Base-by-base conservation (phyloP, 2,329 filamentous ascomycete genomes). In the Aspergillus tamarii region DNA sequence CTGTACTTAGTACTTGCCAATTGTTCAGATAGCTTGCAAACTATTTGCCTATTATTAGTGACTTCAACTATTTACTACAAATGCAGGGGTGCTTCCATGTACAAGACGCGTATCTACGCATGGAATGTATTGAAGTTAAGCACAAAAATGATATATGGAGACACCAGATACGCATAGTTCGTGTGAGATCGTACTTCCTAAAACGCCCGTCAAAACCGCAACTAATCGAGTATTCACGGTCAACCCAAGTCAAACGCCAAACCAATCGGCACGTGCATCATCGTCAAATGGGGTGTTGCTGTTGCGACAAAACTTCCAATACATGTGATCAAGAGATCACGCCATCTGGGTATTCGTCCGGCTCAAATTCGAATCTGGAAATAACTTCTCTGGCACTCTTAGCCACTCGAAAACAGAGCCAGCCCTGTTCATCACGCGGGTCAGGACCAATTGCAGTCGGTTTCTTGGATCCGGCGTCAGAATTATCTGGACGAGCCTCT, bases 361-460 rank as follows among this genome's bases (percentile, higher is more conserved):
- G 69, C 46, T 74, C 68, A 57, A 79, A 79, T n/a, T 67, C 66
- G 56, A 79, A 78, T 58, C 72, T 77, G 21, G 67, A 57, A 56
- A 79, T 72, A 19, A 77, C 73, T 36, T 71, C 65, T 46, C 74
- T 72, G n/a, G 76, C 74, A 62, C 70, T 76, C 19, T 70, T 73
- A 48, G 76, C 71, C 39, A 79, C 70, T n/a, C 71, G 70, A 9
- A 79, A 58, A 62, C 77, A 79, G 21, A 79, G 66, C 28, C 72
- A 57, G 48, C 77, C 70, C 32, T 72, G 71, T 60, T 78, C 74
- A 34, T 71, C 64, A 9, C 46, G 36, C 19, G 65, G 46, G 46
- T 60, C 62, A 36, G 21, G 23, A 19, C 34, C 30, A 21, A 12
- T 43, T 41, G n/a, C 21, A 23, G 11, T 21, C 1, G 46, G 10